Percentiles rank a stretch among this genome's conserved stretches.
These are phyloP conservation scores for Angomonas ambiguus DNA, from an alignment of 208 protist species.

Conservation along the genomic window DNA sequence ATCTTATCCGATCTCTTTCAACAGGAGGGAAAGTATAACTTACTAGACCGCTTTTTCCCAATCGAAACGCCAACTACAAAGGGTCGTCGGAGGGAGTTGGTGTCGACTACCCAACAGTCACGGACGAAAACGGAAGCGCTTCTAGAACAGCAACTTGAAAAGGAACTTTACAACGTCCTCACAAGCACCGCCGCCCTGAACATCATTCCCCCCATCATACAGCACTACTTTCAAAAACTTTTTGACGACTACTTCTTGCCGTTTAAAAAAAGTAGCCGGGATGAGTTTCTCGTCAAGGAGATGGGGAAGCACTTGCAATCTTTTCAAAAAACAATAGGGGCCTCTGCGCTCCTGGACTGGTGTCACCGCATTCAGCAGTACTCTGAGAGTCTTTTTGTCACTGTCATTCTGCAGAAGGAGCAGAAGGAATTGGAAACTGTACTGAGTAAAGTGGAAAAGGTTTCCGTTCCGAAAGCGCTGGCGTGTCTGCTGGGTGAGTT, in stretches of 20 bases:
- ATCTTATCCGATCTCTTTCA: background rate
- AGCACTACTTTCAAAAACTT: background rate
- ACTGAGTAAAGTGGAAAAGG: background rate
- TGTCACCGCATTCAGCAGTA: background rate
- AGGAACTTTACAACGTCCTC: background rate
- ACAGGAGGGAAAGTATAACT: background rate
- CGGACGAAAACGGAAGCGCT: too few species aligned
- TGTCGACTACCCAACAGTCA: background rate
- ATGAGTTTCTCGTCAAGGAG: background rate
- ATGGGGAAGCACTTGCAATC: background rate
- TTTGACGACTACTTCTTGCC: background rate
- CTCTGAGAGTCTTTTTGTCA: background rate
- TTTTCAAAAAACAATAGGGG: background rate
- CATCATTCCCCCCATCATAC: background rate
- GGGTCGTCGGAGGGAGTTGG: background rate
- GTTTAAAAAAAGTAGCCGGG: background rate
- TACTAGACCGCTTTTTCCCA: slow-evolving; percentile 2
- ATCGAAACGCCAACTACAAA: background rate
- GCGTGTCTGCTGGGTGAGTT: background rate
- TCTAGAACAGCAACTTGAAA: background rate
- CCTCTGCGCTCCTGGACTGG: background rate
- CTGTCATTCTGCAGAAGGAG: background rate
- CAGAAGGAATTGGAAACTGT: background rate
- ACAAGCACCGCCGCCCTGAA: background rate
- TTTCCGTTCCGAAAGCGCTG: background rate